Evolutionary conservation across 352 stramenopile species (phyloP).

Genomic region (Pythium aquatile): DNA sequence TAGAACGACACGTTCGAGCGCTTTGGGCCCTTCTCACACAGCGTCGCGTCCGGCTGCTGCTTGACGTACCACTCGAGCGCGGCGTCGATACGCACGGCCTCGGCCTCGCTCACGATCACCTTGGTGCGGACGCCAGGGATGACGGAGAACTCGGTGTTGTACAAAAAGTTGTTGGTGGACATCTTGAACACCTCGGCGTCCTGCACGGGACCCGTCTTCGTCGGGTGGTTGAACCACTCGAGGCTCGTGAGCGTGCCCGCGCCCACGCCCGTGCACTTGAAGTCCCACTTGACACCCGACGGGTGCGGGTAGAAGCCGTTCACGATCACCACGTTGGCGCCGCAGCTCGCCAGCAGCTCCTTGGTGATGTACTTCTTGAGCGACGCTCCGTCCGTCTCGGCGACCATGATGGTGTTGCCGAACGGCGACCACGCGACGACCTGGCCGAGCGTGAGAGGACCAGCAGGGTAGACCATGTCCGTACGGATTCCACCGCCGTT

Average conservation of each 20-base stretch:
- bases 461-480: slow-evolving; percentile 52
- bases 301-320: slow-evolving; percentile 73
- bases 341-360: slow-evolving; percentile 53
- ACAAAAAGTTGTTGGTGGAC: slow-evolving; percentile 56
- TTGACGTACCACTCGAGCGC: slow-evolving; percentile 47
- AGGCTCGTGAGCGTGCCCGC: slow-evolving; percentile 44
- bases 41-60: slow-evolving; percentile 16
- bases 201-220: slow-evolving; percentile 37
- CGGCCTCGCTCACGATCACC: slow-evolving; percentile 41
- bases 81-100: slow-evolving; percentile 48
- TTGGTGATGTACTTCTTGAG: slow-evolving; percentile 58
- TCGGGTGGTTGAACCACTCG: slow-evolving; percentile 61
- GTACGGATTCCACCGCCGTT: slow-evolving; percentile 71
- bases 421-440: slow-evolving; percentile 68
- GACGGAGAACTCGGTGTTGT: slow-evolving; percentile 46
- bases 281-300: slow-evolving; percentile 66
- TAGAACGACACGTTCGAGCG: slow-evolving; percentile 28
- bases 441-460: slow-evolving; percentile 50
- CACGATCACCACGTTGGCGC: slow-evolving; percentile 36
- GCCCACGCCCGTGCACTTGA: slow-evolving; percentile 45
- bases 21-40: slow-evolving; percentile 26
- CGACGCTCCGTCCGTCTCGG: slow-evolving; percentile 50
- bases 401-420: slow-evolving; percentile 62
- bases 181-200: slow-evolving; percentile 63
- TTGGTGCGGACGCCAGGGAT: slow-evolving; percentile 36